Conservation (phyloP, 257 asterid genomes). For the Nemophila menziesii region DNA sequence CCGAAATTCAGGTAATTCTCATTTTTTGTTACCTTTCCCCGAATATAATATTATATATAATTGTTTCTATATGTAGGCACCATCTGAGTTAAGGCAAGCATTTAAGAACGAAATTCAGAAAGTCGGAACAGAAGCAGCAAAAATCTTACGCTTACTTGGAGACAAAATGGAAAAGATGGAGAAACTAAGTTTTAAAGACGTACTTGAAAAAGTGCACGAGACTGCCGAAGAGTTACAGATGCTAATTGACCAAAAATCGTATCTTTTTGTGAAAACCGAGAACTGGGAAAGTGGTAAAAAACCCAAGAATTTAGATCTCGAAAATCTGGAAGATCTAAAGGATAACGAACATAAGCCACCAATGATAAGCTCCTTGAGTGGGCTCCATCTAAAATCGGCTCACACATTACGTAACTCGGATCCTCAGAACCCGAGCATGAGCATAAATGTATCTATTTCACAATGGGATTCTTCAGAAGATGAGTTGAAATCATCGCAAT, state of each 20-base stretch:
- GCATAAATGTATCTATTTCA: slow-evolving; percentile 33
- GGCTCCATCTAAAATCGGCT: slow-evolving; percentile 32
- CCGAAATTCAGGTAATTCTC: slow-evolving; percentile 77
- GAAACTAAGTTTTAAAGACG: slow-evolving; percentile 42
- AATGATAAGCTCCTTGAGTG: slow-evolving; percentile 44
- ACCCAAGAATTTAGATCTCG: slow-evolving; percentile 47
- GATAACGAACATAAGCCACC: slow-evolving; percentile 42
- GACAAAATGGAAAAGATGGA: slow-evolving; percentile 94
- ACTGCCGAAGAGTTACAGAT: slow-evolving; percentile 88
- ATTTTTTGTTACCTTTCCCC: too few species aligned
- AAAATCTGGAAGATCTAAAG: slow-evolving; percentile 50
- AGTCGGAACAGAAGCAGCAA: slow-evolving; percentile 84
- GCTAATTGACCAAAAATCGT: slow-evolving; percentile 74
- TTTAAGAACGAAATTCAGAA: slow-evolving; percentile 55
- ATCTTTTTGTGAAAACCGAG: slow-evolving; percentile 72
- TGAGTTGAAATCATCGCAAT: slow-evolving; percentile 40
- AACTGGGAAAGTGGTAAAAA: slow-evolving; percentile 56
- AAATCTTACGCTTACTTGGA: slow-evolving; percentile 57
- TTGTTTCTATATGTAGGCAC: slow-evolving; percentile 36
- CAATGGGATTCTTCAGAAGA: slow-evolving; percentile 69
- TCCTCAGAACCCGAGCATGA: slow-evolving; percentile 28
- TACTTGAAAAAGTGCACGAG: slow-evolving; percentile 64
- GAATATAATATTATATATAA: neutral
- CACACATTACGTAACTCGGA: slow-evolving; percentile 27
- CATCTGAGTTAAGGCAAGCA: slow-evolving; percentile 59